Evolutionary conservation across 1,139 yeast genomes (phyloP), one percentile per base, ranked within the genome.

Genomic region (Pichia sp.): DNA sequence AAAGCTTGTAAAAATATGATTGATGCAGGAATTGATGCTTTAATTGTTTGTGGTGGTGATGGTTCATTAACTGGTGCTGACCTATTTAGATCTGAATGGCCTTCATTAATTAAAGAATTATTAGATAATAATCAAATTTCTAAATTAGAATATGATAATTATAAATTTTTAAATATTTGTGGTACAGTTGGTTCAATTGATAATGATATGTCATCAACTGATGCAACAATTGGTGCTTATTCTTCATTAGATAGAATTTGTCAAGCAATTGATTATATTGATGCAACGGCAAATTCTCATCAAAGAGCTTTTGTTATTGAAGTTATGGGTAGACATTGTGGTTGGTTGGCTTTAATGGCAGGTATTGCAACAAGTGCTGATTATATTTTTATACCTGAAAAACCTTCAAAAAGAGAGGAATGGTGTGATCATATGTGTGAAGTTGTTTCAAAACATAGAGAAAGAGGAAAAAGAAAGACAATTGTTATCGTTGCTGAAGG

Each of bases 281-380:
- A 83, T 62, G 92, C 90, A 38, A 84, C 94, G 33, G 94, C 94
- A 30, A 80, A 80, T 47, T 82, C 90, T 1, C 94, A 84, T 63
- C 82, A 87, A 28, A 70, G 94, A 61, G 94, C 94, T 8, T 84
- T 84, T 60, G 89, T 84, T 35, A 80, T 84, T 38, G 94, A 84
- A 64, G 94, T 84, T n/a, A 84, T 84, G 94, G 94, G 94, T 50
- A 74, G 94, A 64, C 92, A 84, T 59, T 84, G 94, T 70, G 94
- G 94, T 54, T 84, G 94, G 94, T 72, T 84, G 53, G 92, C 87
- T 1, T 67, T 84, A 53, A 83, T 83, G 86, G 84, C 92, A 2
- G 92, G 92, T 56, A 76, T 84, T 48, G 81, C 90, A 25, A 82
- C 92, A 16, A 80, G 85, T 60, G 92, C 94, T 2, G 94, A 84